Evolutionary conservation across 176 grass and related monocot species (phyloP), one percentile per base, ranked within the genome.

Genomic region (barley (Hordeum vulgare)): DNA sequence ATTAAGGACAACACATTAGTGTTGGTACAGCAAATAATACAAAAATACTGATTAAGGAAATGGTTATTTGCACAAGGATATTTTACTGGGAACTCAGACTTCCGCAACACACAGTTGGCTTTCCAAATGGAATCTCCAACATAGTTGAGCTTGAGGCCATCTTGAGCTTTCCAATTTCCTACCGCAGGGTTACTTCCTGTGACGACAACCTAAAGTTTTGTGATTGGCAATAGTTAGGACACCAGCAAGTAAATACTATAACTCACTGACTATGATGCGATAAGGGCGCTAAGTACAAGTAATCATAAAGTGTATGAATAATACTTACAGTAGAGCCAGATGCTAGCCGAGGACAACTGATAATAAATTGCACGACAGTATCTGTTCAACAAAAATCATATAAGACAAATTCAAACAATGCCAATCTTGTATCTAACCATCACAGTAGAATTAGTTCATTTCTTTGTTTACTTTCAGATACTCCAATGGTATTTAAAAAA

Each of bases 71-170:
- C 44, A 24, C 33, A 85, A 99, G 96, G 96, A 99, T 99, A 99
- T 99, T 92, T 94, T 58, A 99, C 25, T 42, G 96, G 96, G 59
- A 99, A 90, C 75, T 96, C 91, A 35, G 89, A 83, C 85, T 96
- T 96, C 65, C 78, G 66, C 67, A 99, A 64, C 51, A 84, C 76
- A 92, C 87, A 94, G 69, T 90, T 87, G 59, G 81, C 91, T 85
- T 94, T 99, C 96, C 96, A 99, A 36, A 87, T 60, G 53, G 79
- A 94, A 73, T 96, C 87, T 85, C 93, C 89, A 81, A 80, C 75
- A 85, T 96, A 90, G 76, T 29, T 92, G 72, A 99, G 83, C 81
- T 85, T 90, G 41, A 99, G 89, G 78, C 89, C 96, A 92, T 94
- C 88, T 78, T 96, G 85, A 64, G 78, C 71, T 69, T 31, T 71